Evolutionary conservation across 768 basidiomycete genomes (phyloP).

Genomic region (Macrolepiota albuminosa): DNA sequence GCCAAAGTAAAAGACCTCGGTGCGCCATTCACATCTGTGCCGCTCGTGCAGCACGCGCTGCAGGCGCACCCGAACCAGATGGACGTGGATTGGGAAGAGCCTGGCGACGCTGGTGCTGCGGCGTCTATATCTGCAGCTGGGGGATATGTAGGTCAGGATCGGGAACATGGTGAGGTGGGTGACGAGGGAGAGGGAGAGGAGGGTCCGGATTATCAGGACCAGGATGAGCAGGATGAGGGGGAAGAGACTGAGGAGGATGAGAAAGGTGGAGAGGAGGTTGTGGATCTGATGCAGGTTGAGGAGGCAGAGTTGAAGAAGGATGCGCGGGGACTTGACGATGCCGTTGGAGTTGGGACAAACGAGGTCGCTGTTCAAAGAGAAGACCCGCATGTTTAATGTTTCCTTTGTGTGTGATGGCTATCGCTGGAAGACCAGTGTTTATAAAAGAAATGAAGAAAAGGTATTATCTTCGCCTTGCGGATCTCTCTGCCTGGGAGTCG

Average conservation of each 20-base stretch:
- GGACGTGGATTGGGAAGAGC: slow-evolving; percentile 25
- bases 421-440: no score
- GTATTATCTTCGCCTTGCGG: no score
- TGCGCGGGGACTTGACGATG: no score
- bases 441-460: no score
- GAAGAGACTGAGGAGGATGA: slow-evolving; percentile 30
- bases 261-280: slow-evolving; percentile 27
- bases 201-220: slow-evolving; percentile 9
- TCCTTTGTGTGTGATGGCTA: no score
- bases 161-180: slow-evolving; percentile 6
- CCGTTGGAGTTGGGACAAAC: neutral
- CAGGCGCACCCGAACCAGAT: slow-evolving; percentile 23
- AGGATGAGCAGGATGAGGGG: slow-evolving; percentile 26
- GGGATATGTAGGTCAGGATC: slow-evolving; percentile 16
- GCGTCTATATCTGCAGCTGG: slow-evolving; percentile 14
- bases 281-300: slow-evolving; percentile 28
- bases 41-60: slow-evolving; percentile 15
- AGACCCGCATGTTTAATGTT: neutral
- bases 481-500: no score
- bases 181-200: slow-evolving; percentile 23
- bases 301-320: slow-evolving; percentile 10
- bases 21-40: slow-evolving; percentile 27
- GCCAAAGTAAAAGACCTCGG: slow-evolving; percentile 32
- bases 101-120: slow-evolving; percentile 22
- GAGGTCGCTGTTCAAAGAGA: neutral